These are phyloP conservation scores for Cutaneotrichosporon arboriforme DNA, from an alignment of 1,284 basidiomycete genomes.

Conservation along the genomic window DNA sequence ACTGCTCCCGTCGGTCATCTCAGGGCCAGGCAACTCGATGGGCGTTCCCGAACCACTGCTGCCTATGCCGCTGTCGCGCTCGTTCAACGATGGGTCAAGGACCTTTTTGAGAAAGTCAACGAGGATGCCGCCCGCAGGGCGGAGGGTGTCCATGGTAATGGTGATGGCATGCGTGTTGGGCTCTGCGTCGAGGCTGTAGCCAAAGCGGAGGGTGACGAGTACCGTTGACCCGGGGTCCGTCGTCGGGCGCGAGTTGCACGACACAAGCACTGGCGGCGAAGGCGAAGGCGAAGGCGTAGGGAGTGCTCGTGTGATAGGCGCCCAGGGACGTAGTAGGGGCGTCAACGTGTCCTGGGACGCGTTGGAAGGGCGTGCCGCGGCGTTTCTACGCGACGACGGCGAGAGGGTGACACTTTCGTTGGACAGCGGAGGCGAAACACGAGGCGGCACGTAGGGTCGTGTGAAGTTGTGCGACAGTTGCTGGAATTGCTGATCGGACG, in stretches of 20 bases:
- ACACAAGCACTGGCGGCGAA: slow-evolving; percentile 8
- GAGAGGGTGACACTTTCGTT: not conserved
- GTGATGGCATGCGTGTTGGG: slow-evolving; percentile 27
- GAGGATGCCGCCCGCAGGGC: slow-evolving; percentile 18
- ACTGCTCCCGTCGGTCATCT: slow-evolving; percentile 31
- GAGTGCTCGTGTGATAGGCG: not conserved
- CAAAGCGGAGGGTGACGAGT: slow-evolving; percentile 28
- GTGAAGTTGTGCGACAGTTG: not conserved
- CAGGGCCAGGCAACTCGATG: slow-evolving; percentile 1
- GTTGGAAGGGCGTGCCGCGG: not conserved
- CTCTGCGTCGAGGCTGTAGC: slow-evolving; percentile 22
- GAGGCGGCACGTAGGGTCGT: not conserved
- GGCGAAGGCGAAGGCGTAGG: not conserved
- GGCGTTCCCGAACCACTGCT: not conserved
- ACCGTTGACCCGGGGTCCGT: slow-evolving; percentile 1
- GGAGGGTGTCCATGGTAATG: slow-evolving; percentile 23
- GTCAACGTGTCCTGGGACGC: not conserved
- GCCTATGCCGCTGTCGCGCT: slow-evolving; percentile 1
- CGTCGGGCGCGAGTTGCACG: slow-evolving; percentile 5
- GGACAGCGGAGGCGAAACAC: not conserved
- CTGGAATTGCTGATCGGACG: too few species aligned
- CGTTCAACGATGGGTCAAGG: not conserved
- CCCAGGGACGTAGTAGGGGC: not conserved
- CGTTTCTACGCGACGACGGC: not conserved
- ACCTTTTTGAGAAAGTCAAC: slow-evolving; percentile 20